Percentiles rank a stretch among this genome's conserved stretches.
Evolutionary conservation across 805 yeast species (phyloP).

Genomic region (Metschnikowia cubensis): DNA sequence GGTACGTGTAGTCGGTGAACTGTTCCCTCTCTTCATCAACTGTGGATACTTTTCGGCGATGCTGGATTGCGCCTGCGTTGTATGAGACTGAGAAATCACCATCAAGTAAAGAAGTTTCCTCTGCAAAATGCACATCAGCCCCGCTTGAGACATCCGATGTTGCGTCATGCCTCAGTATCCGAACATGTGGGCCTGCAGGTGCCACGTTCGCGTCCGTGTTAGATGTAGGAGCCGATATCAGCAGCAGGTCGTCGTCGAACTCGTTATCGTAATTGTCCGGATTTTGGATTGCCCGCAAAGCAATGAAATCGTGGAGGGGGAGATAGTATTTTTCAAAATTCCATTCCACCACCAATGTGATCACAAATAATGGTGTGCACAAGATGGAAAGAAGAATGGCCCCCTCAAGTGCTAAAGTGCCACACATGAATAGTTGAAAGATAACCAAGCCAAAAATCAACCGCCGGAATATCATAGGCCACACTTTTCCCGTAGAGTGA

Average conservation of each 20-base stretch:
- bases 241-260: constrained; percentile 34
- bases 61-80: constrained; percentile 8
- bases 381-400: constrained; percentile 48
- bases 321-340: constrained; percentile 52
- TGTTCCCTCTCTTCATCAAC: constrained; percentile 56
- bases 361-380: constrained; percentile 46
- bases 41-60: constrained; percentile 43
- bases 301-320: constrained; percentile 53
- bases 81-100: constrained; percentile 16
- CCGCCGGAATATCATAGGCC: constrained; percentile 61
- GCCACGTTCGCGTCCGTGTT: background rate
- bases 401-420: constrained; percentile 58
- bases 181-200: background rate
- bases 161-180: background rate
- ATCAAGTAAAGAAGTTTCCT: constrained; percentile 10
- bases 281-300: constrained; percentile 53
- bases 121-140: background rate
- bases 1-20: constrained; percentile 47
- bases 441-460: constrained; percentile 52
- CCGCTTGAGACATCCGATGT: background rate
- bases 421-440: constrained; percentile 61
- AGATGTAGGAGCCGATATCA: constrained; percentile 6
- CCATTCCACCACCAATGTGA: constrained; percentile 43
- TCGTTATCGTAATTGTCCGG: constrained; percentile 39
- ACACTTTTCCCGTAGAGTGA: constrained; percentile 62